Percentiles rank a stretch among this genome's conserved stretches.
Conservation (phyloP, 768 basidiomycete genomes). For the Crassisporium funariophilum region DNA sequence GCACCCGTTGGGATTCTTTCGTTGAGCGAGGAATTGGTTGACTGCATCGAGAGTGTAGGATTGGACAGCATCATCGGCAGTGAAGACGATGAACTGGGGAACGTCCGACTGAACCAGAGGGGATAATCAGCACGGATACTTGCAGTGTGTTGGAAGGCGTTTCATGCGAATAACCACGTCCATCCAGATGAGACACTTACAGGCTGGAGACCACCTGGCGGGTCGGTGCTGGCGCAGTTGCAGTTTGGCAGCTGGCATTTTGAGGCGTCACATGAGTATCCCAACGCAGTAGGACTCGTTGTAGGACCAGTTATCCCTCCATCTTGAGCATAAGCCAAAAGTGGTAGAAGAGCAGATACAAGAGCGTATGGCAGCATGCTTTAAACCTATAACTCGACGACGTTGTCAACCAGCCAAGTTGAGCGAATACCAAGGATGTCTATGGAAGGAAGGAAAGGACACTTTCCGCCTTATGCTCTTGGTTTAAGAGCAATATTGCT, state of each 20-base stretch:
- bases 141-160: background rate
- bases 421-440: too few species aligned
- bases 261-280: conserved; percentile 69
- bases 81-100: conserved; percentile 72
- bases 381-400: too few species aligned
- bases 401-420: too few species aligned
- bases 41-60: conserved; percentile 74
- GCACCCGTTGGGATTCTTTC: conserved; percentile 79
- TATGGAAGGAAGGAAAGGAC: too few species aligned
- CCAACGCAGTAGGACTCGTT: conserved; percentile 53
- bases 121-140: background rate
- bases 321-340: conserved; percentile 49
- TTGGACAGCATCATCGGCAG: conserved; percentile 77
- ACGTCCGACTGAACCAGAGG: conserved; percentile 47
- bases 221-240: conserved; percentile 70
- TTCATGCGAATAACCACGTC: background rate
- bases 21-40: conserved; percentile 74
- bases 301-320: conserved; percentile 57
- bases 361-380: conserved; percentile 27
- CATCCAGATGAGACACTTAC: conserved; percentile 39
- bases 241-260: conserved; percentile 71
- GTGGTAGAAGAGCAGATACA: conserved; percentile 30
- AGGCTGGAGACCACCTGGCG: conserved; percentile 70
- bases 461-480: too few species aligned
- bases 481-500: too few species aligned